Conservation (phyloP, 2,329 filamentous ascomycete genomes). For the Cytospora piceae region DNA sequence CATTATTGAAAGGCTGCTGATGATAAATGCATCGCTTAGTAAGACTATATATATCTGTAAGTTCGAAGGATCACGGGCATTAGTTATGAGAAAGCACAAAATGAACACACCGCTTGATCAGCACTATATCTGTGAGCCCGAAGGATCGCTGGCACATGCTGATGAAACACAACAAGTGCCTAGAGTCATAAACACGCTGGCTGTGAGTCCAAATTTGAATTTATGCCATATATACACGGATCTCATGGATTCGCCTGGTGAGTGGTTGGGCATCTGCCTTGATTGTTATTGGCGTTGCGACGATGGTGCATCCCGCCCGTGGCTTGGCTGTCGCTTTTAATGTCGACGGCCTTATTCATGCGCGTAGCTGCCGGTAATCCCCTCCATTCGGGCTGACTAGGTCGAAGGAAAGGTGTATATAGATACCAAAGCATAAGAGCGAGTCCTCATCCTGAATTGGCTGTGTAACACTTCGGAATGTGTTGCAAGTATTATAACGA, state of each 20-base stretch:
- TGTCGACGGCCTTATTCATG: neutral
- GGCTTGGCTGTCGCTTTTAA: neutral
- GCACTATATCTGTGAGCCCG: too few relatives aligned
- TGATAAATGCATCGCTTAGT: too few relatives aligned
- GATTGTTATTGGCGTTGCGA: too few relatives aligned
- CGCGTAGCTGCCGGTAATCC: neutral
- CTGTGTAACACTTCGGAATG: neutral
- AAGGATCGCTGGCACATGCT: too few relatives aligned
- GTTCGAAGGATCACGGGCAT: neutral
- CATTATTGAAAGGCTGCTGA: too few relatives aligned
- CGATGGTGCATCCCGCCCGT: neutral
- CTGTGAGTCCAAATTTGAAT: too few relatives aligned
- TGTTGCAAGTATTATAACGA: neutral
- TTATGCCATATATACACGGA: too few relatives aligned
- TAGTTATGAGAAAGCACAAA: too few relatives aligned
- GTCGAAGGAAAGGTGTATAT: neutral
- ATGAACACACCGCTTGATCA: too few relatives aligned
- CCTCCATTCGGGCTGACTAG: neutral
- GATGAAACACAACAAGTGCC: too few relatives aligned
- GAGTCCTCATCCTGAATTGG: neutral
- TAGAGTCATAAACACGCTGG: too few relatives aligned
- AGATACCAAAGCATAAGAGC: neutral
- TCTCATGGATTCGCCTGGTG: neutral
- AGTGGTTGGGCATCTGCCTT: neutral
- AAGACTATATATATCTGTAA: neutral